Percentiles rank a stretch among this genome's conserved stretches.
These are phyloP conservation scores for Persicaria maculosa DNA, from an alignment of 148 eudicot genomes.

Conservation along the genomic window DNA sequence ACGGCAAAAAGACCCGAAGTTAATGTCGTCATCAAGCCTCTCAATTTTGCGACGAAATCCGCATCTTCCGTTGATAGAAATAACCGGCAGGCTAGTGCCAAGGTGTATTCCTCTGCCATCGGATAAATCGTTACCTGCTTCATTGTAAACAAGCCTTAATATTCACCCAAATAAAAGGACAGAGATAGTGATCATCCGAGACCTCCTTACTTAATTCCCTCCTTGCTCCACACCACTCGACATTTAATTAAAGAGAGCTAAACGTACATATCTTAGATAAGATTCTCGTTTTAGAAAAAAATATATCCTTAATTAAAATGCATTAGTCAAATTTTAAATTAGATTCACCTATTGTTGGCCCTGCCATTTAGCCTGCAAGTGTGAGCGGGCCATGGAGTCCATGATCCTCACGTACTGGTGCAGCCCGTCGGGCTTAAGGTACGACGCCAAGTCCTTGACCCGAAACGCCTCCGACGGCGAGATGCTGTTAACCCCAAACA, in stretches of 20 bases:
- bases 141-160: background rate
- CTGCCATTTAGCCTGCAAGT: background rate
- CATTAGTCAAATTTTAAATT: too few relatives aligned
- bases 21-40: background rate
- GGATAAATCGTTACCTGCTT: background rate
- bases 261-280: too few relatives aligned
- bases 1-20: background rate
- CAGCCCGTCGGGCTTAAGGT: background rate
- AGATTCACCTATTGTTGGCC: too few relatives aligned
- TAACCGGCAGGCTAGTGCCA: background rate
- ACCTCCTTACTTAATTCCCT: too few relatives aligned
- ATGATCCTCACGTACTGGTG: background rate
- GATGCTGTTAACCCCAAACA: too few relatives aligned
- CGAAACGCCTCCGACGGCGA: too few relatives aligned
- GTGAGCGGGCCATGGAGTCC: background rate
- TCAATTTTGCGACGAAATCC: background rate
- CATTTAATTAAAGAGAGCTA: too few relatives aligned
- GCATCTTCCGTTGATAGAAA: background rate
- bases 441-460: background rate
- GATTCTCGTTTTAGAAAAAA: too few relatives aligned
- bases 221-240: too few relatives aligned
- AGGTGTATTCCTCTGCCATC: background rate
- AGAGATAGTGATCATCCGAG: too few relatives aligned
- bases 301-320: too few relatives aligned
- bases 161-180: too few relatives aligned